These are phyloP conservation scores for Peronosclerospora sorghi DNA, from an alignment of 352 stramenopile species.

Conservation along the genomic window DNA sequence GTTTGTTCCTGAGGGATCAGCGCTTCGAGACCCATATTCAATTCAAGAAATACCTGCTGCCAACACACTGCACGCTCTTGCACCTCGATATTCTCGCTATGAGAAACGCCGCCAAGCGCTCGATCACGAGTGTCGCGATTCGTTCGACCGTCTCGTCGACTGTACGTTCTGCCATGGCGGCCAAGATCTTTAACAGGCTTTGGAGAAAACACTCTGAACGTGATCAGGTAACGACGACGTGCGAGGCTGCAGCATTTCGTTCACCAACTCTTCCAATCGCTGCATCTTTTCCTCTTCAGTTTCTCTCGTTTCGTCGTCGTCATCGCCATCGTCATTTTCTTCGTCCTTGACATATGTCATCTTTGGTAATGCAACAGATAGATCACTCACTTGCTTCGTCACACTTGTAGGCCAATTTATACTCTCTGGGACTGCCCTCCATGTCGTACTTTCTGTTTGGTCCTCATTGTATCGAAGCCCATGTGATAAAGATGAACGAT, in stretches of 20 bases:
- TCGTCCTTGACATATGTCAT: conserved; percentile 78
- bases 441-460: too few species aligned
- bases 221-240: conserved; percentile 74
- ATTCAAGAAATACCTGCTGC: conserved; percentile 51
- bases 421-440: too few species aligned
- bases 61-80: conserved; percentile 89
- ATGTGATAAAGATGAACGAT: too few species aligned
- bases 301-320: conserved; percentile 60
- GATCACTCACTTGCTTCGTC: too few species aligned
- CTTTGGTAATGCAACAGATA: too few species aligned
- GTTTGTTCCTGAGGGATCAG: conserved; percentile 51
- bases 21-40: conserved; percentile 46
- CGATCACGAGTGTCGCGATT: conserved; percentile 75
- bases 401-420: too few species aligned
- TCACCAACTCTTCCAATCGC: conserved; percentile 67
- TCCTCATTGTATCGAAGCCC: too few species aligned
- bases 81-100: conserved; percentile 91
- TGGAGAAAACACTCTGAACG: conserved; percentile 92
- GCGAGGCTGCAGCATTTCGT: conserved; percentile 70
- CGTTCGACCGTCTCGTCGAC: conserved; percentile 76
- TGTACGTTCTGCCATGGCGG: conserved; percentile 56
- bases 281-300: conserved; percentile 79
- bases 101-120: conserved; percentile 80
- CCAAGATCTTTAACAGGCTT: conserved; percentile 85
- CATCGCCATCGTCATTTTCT: conserved; percentile 64